phyloP scores from a whole-genome alignment of 441 rosid species.

The Syzygium syzygioides region DNA sequence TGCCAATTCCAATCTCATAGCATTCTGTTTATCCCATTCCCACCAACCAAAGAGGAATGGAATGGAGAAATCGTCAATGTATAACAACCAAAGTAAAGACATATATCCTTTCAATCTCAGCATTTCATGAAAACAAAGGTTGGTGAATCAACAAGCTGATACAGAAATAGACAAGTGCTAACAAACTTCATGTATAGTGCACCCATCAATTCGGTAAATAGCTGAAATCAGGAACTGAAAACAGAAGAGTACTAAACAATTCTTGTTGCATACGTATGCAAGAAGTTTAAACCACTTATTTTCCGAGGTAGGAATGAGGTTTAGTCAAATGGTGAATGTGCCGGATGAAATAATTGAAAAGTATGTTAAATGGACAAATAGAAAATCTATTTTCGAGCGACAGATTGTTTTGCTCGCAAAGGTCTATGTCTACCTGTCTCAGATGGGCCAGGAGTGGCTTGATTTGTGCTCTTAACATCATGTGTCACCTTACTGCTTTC shows the following conservation, averaged over 20 bases:
- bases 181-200: background rate
- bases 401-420: background rate
- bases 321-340: background rate
- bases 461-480: conserved; percentile 29
- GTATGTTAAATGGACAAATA: background rate
- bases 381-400: background rate
- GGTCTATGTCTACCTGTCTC: conserved; percentile 32
- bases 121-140: background rate
- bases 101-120: background rate
- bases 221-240: background rate
- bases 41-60: background rate
- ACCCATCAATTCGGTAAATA: background rate
- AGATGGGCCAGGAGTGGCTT: conserved; percentile 18
- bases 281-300: background rate
- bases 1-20: background rate
- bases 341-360: background rate
- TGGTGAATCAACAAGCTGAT: background rate
- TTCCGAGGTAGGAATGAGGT: background rate
- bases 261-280: background rate
- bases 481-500: conserved; percentile 27
- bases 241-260: background rate
- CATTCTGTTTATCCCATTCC: background rate
- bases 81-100: background rate
- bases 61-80: background rate
- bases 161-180: background rate